Percentiles rank a stretch among this genome's conserved stretches.
phyloP scores from a whole-genome alignment of 108 stramenopile species.

The Nitzschia sp. region DNA sequence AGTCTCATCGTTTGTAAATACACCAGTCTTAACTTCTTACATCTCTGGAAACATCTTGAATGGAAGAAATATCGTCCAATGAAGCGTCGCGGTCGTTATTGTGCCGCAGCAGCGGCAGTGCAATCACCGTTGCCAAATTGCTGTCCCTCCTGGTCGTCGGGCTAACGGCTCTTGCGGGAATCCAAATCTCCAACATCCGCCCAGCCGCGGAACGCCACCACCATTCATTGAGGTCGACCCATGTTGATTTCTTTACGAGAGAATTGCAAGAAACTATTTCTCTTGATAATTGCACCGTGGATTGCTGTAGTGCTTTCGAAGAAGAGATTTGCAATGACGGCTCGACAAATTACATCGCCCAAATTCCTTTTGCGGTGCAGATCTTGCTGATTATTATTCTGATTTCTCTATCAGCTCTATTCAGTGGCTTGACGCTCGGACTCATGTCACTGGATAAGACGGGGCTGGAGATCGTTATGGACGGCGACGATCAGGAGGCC shows the following conservation, averaged over 20 bases:
- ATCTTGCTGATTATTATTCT: conserved; percentile 64
- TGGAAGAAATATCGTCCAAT: background rate
- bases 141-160: background rate
- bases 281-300: conserved; percentile 7
- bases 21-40: no score
- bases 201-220: no score
- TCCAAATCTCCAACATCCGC: background rate
- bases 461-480: conserved; percentile 96
- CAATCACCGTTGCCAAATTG: background rate
- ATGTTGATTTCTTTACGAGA: background rate
- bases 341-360: conserved; percentile 12
- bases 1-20: no score
- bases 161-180: background rate
- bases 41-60: no score
- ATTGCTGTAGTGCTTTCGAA: conserved; percentile 18
- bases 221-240: no score
- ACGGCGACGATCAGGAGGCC: conserved; percentile 63
- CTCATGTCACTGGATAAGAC: conserved; percentile 95
- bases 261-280: background rate
- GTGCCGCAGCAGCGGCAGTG: background rate
- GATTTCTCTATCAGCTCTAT: conserved; percentile 78
- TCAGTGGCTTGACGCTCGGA: conserved; percentile 93
- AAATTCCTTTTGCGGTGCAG: conserved; percentile 55
- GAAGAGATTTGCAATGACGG: conserved; percentile 8
- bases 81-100: background rate